These are phyloP conservation scores for Cordyceps javanica DNA, from an alignment of 2,329 filamentous ascomycete genomes.

Conservation along the genomic window DNA sequence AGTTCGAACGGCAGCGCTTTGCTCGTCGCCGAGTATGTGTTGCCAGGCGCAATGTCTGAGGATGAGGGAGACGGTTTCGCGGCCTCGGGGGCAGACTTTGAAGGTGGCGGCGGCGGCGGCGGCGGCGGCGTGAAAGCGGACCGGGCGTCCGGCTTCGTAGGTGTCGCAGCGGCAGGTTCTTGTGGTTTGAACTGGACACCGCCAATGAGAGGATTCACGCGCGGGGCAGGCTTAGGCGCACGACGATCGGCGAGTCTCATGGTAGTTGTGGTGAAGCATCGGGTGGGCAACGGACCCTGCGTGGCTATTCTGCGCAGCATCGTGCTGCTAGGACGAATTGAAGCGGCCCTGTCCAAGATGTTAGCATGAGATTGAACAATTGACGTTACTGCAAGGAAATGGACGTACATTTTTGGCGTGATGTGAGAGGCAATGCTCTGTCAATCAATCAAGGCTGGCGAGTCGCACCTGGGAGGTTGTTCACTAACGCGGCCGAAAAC, in stretches of 20 bases:
- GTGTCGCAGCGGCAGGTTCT: neutral
- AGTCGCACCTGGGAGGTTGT: neutral
- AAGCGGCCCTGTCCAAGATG: neutral
- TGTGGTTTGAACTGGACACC: neutral
- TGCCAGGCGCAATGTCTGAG: neutral
- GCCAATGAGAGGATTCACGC: slow-evolving; percentile 9
- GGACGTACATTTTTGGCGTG: slow-evolving; percentile 7
- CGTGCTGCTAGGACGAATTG: slow-evolving; percentile 9
- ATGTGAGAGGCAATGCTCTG: neutral
- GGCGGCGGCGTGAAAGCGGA: slow-evolving; percentile 23
- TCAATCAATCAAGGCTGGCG: neutral
- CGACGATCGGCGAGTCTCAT: slow-evolving; percentile 2
- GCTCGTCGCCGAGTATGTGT: slow-evolving; percentile 13
- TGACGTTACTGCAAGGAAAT: neutral
- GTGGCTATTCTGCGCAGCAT: slow-evolving; percentile 4
- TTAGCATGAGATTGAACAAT: neutral
- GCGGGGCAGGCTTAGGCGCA: slow-evolving; percentile 5
- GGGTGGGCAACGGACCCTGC: neutral
- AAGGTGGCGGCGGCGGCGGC: slow-evolving; percentile 16
- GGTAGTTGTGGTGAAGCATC: slow-evolving; percentile 7
- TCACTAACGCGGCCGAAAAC: neutral
- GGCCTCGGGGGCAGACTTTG: neutral
- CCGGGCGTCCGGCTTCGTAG: neutral
- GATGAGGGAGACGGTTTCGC: neutral
- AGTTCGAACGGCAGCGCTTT: slow-evolving; percentile 16